Evolutionary conservation across 495 filamentous ascomycete species (phyloP).

Genomic region (Podospora appendiculata): DNA sequence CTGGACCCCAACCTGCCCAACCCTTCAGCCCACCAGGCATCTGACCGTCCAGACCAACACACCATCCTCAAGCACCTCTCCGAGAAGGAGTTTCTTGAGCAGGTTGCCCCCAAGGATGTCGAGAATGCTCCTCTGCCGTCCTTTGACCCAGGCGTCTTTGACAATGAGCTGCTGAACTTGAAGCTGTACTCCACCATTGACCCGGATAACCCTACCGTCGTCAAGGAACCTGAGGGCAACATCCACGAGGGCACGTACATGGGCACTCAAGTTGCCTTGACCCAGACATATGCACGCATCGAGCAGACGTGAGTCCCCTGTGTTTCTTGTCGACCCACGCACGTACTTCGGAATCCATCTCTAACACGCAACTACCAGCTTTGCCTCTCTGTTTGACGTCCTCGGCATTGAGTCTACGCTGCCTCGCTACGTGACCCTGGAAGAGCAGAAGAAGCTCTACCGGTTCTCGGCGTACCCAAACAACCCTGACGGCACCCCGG

Average conservation of each 20-base stretch:
- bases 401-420: conserved; percentile 26
- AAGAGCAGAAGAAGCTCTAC: conserved; percentile 25
- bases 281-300: conserved; percentile 29
- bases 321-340: not conserved
- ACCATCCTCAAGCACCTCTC: conserved; percentile 20
- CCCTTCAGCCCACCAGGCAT: conserved; percentile 8
- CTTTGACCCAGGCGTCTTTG: conserved; percentile 25
- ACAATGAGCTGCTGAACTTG: conserved; percentile 21
- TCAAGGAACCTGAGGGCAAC: conserved; percentile 17
- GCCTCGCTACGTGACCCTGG: conserved; percentile 20
- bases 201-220: conserved; percentile 8
- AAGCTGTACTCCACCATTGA: conserved; percentile 22
- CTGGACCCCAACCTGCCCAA: conserved; percentile 12
- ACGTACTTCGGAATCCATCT: not conserved
- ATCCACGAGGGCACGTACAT: conserved; percentile 23
- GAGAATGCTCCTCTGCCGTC: conserved; percentile 18
- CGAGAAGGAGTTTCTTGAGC: conserved; percentile 17
- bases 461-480: conserved; percentile 20
- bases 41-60: conserved; percentile 8
- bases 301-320: conserved; percentile 26
- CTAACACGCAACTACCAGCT: conserved; percentile 10
- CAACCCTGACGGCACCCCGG: conserved; percentile 15
- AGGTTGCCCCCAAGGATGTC: conserved; percentile 14
- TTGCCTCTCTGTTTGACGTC: conserved; percentile 28
- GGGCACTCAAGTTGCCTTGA: conserved; percentile 34